Evolutionary conservation across 805 yeast genomes (phyloP), one percentile per base, ranked within the genome.

Genomic region (Schwanniomyces vanrijiae): DNA sequence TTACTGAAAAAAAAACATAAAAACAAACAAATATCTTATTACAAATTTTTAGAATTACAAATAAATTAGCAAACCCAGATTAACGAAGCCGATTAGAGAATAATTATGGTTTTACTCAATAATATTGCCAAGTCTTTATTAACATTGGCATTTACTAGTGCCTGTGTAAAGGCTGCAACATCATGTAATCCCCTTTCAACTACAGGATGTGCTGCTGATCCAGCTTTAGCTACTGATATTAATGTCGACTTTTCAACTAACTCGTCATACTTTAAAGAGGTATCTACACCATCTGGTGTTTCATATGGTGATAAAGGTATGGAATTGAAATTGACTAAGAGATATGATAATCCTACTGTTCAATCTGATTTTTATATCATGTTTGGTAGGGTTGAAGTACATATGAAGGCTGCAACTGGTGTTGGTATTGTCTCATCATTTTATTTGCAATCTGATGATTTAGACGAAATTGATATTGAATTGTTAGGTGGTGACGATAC

Each of bases 381-480:
- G 91, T 90, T 83, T 63, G 97, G 97, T 46, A 80, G 82, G 53
- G 79, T 88, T 34, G 92, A 86, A 60, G 88, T 81, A 3, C 71
- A 72, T 2, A 63, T 86, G 48, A 78, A 83, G 59, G 86, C 90
- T 24, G 91, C 92, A 3, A 73, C 77, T 10, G 96, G 96, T 24
- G 65, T 65, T 6, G 96, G 96, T 51, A 77, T 90, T 34, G 83
- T 88, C 8, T 86, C 96, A 0, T 83, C 92, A 1, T 80, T 90
- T 54, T 88, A 83, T 54, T 73, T 90, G 43, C 94, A 88, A 59
- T 69, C 77, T 22, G 96, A 90, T 60, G 96, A 86, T 56, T 71
- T 84, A 55, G 97, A 90, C 65, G 97, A 90, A 66, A 81, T 90
- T 42, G 96, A 90, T 66, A 59, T 86, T 42, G 96, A 90, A 64